Percentiles rank a stretch among this genome's conserved stretches.
Evolutionary conservation across 78 protist species (phyloP).

Genomic region (Trichosphaerium sp.): DNA sequence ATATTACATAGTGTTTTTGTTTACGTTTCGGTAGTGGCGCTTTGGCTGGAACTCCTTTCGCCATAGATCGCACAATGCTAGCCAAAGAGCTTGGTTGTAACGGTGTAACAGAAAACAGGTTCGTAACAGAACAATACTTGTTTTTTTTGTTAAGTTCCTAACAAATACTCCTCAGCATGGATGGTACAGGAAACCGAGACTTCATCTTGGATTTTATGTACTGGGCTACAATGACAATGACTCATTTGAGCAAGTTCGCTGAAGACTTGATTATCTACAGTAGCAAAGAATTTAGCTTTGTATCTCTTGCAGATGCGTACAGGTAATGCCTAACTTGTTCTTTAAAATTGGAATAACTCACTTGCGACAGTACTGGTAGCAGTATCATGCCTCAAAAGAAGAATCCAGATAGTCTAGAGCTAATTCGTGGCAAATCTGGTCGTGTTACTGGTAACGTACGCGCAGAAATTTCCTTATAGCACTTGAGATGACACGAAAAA

Average conservation of each 20-base stretch:
- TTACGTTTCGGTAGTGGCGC: slow-evolving; percentile 60
- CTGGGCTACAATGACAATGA: slow-evolving; percentile 22
- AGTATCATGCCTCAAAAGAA: slow-evolving; percentile 73
- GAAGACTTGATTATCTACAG: slow-evolving; percentile 64
- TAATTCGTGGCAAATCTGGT: slow-evolving; percentile 53
- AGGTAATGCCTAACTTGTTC: slow-evolving; percentile 24
- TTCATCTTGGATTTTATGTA: slow-evolving; percentile 51
- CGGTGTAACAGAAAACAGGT: neutral
- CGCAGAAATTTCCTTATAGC: too few species aligned
- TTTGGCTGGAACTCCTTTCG: slow-evolving; percentile 65
- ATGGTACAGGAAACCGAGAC: slow-evolving; percentile 51
- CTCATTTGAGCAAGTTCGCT: slow-evolving; percentile 35
- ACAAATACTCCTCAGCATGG: slow-evolving; percentile 28
- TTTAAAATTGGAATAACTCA: neutral
- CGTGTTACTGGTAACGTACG: slow-evolving; percentile 21
- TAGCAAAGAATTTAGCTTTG: slow-evolving; percentile 50
- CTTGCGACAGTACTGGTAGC: slow-evolving; percentile 26
- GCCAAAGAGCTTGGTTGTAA: slow-evolving; percentile 33
- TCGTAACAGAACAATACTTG: neutral
- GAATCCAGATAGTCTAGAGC: slow-evolving; percentile 65
- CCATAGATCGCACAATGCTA: slow-evolving; percentile 38
- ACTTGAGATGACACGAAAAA: too few species aligned
- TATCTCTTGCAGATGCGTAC: slow-evolving; percentile 46
- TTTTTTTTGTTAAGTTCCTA: neutral
- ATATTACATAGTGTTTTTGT: too few species aligned